Evolutionary conservation across 1,139 yeast species (phyloP).

Genomic region (Diutina siamensis): DNA sequence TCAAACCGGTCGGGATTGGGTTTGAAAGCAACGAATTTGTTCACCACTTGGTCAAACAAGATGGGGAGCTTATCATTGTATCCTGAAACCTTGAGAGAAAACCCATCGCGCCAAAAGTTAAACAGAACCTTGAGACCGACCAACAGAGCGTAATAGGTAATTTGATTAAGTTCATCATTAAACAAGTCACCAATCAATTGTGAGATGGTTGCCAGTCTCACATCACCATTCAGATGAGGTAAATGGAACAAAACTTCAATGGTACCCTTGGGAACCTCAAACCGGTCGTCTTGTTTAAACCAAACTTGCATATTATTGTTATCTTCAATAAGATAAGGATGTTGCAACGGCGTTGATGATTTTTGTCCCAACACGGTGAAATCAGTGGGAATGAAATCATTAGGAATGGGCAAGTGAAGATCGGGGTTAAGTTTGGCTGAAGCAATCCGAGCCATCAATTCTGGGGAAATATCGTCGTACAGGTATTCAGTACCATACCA

Average conservation of each 20-base stretch:
- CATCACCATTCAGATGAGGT: conserved; percentile 23
- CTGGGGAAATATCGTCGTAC: conserved; percentile 29
- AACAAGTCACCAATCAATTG: conserved; percentile 48
- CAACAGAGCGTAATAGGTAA: conserved; percentile 72
- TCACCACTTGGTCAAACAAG: conserved; percentile 49
- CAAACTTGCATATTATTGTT: conserved; percentile 40
- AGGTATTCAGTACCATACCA: conserved; percentile 90
- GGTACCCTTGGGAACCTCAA: conserved; percentile 79
- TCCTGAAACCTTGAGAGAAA: conserved; percentile 59
- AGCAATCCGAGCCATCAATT: conserved; percentile 24
- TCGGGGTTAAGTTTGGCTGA: conserved; percentile 21
- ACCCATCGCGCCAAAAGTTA: conserved; percentile 55
- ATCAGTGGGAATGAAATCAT: conserved; percentile 72
- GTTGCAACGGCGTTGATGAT: conserved; percentile 18
- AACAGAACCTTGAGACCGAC: conserved; percentile 64
- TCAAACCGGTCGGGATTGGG: conserved; percentile 52
- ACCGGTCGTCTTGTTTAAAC: conserved; percentile 86
- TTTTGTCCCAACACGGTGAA: conserved; percentile 46
- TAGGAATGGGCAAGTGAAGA: conserved; percentile 55
- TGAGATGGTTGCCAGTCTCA: conserved; percentile 23
- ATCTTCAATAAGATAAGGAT: conserved; percentile 29
- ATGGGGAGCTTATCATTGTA: conserved; percentile 71
- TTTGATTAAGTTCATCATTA: conserved; percentile 66
- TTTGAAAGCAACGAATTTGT: conserved; percentile 38
- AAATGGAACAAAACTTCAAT: conserved; percentile 53